A percentile compares a stretch with the other conserved stretches of the same genome.
phyloP scores from a whole-genome alignment of 441 rosid genomes.

The Lepidium campestre region DNA sequence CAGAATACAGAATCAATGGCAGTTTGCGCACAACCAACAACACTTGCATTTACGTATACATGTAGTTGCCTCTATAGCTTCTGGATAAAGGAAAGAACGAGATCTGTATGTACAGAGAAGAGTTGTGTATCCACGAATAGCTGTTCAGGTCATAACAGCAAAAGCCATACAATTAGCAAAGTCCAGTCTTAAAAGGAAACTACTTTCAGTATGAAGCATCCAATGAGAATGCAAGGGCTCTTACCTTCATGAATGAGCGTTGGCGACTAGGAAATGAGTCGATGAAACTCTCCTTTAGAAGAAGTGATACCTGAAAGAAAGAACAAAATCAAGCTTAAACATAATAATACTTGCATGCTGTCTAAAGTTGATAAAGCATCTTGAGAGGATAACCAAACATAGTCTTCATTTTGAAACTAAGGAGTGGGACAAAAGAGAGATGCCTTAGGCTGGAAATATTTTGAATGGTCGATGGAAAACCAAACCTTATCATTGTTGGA shows the following conservation, averaged over 20 bases:
- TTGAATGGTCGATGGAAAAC: background rate
- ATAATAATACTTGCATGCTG: background rate
- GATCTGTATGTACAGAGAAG: constrained; percentile 96
- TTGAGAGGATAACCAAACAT: background rate
- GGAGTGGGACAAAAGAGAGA: background rate
- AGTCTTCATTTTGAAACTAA: background rate
- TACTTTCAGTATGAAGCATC: background rate
- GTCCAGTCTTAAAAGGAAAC: background rate
- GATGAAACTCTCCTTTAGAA: constrained; percentile 65
- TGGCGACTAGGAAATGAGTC: constrained; percentile 66
- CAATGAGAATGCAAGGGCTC: background rate
- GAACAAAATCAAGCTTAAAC: background rate
- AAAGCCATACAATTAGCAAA: constrained; percentile 12
- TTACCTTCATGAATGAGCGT: constrained; percentile 67
- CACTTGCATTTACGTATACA: constrained; percentile 2
- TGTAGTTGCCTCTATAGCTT: constrained; percentile 48
- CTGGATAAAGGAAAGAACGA: constrained; percentile 84
- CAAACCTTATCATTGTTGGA: constrained; percentile 78
- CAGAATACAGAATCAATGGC: constrained; percentile 5
- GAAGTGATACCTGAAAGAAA: constrained; percentile 56
- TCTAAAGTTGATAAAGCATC: background rate
- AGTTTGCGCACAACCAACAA: background rate
- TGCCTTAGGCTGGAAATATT: background rate
- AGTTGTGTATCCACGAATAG: constrained; percentile 92
- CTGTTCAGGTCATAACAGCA: constrained; percentile 35